These are phyloP conservation scores for Cotoneaster glaucophyllus DNA, from an alignment of 306 rosid genomes.

Conservation along the genomic window DNA sequence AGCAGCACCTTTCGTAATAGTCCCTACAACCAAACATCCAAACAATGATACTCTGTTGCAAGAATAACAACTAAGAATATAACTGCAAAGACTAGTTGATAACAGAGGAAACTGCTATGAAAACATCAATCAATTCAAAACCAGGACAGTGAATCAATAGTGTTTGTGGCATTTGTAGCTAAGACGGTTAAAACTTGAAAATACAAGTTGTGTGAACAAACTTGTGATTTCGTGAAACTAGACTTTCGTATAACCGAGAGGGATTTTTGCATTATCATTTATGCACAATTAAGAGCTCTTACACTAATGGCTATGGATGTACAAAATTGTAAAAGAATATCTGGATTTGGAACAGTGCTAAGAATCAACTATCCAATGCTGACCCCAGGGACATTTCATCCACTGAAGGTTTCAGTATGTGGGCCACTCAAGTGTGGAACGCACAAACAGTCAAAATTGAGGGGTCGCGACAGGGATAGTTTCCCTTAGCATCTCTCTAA, in stretches of 20 bases:
- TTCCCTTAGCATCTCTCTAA: neutral
- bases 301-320: neutral
- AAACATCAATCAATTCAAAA: neutral
- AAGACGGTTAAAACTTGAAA: neutral
- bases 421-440: neutral
- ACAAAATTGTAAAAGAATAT: neutral
- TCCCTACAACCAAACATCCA: constrained; percentile 43
- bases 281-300: neutral
- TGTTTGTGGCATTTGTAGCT: neutral
- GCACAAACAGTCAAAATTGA: neutral
- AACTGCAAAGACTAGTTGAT: neutral
- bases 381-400: neutral
- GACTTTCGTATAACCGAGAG: neutral
- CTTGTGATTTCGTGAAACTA: neutral
- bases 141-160: neutral
- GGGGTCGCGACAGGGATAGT: neutral
- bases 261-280: neutral
- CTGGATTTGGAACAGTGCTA: neutral
- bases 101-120: neutral
- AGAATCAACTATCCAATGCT: neutral
- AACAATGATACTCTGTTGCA: constrained; percentile 6
- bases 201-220: neutral
- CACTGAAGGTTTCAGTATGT: neutral
- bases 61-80: neutral
- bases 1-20: constrained; percentile 83